These are phyloP conservation scores for Lecanicillium sp. DNA, from an alignment of 2,329 filamentous ascomycete genomes.

Conservation along the genomic window DNA sequence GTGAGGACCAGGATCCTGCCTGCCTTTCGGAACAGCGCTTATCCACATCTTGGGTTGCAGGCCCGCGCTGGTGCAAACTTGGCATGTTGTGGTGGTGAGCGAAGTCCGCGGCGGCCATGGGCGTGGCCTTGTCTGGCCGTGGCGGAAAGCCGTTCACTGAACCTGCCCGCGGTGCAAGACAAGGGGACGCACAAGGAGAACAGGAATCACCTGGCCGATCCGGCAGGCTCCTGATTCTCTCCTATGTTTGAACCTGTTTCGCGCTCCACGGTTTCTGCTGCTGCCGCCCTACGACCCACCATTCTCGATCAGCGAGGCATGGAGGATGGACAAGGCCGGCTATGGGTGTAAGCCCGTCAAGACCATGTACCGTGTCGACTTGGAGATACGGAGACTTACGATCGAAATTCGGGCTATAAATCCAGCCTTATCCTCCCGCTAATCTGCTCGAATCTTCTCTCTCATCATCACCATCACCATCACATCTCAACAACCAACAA, in stretches of 20 bases:
- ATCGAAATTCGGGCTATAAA: constrained; percentile 7
- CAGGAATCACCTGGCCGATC: background rate
- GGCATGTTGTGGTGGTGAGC: too few species aligned
- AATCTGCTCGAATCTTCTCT: constrained; percentile 14
- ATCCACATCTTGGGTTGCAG: too few species aligned
- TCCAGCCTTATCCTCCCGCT: background rate
- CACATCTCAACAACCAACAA: constrained; percentile 11
- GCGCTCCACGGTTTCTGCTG: constrained; percentile 1
- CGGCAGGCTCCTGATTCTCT: constrained; percentile 8
- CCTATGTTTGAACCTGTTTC: constrained; percentile 12
- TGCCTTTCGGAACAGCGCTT: background rate
- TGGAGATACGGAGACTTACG: background rate
- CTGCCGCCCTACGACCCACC: background rate
- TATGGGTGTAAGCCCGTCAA: too few species aligned
- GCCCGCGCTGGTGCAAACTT: too few species aligned
- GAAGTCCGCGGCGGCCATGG: too few species aligned
- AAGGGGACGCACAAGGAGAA: too few species aligned
- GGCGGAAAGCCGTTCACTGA: too few species aligned
- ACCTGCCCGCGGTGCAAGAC: too few species aligned
- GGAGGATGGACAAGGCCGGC: too few species aligned
- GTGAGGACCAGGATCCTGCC: too few species aligned
- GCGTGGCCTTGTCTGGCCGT: too few species aligned
- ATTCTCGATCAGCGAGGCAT: background rate
- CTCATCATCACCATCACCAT: constrained; percentile 7
- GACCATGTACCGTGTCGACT: background rate